Conservation (phyloP, 2,329 filamentous ascomycete species). For the Neonectria hederae region DNA sequence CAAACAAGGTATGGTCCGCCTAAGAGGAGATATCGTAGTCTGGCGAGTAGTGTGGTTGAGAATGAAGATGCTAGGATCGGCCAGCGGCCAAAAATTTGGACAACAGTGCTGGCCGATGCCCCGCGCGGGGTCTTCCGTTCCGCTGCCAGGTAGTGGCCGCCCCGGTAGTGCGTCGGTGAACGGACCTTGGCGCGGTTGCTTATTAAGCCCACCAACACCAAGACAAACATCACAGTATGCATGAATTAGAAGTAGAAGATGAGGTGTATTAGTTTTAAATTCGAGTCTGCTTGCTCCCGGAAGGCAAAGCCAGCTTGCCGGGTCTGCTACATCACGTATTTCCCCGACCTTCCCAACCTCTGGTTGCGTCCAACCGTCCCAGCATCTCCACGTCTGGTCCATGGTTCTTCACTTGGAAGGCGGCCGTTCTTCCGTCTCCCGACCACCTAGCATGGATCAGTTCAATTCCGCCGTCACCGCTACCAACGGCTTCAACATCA, state of each 20-base stretch:
- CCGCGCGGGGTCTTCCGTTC: conserved; percentile 42
- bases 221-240: background rate
- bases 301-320: conserved; percentile 16
- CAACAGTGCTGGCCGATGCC: conserved; percentile 35
- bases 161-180: background rate
- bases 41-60: conserved; percentile 3
- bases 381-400: conserved; percentile 1
- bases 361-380: background rate
- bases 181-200: background rate
- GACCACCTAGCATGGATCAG: background rate
- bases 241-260: background rate
- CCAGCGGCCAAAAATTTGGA: conserved; percentile 35
- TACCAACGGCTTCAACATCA: background rate
- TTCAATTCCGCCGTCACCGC: background rate
- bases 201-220: conserved; percentile 4
- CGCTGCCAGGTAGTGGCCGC: conserved; percentile 29
- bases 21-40: background rate
- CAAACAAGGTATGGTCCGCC: background rate
- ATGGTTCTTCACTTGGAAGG: conserved; percentile 3
- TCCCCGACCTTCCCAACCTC: background rate
- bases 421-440: background rate
- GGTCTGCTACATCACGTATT: conserved; percentile 16
- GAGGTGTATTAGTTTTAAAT: conserved; percentile 25
- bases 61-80: conserved; percentile 36
- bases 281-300: conserved; percentile 12